Evolutionary conservation across 768 basidiomycete species (phyloP).

Genomic region (Suillus discolor): DNA sequence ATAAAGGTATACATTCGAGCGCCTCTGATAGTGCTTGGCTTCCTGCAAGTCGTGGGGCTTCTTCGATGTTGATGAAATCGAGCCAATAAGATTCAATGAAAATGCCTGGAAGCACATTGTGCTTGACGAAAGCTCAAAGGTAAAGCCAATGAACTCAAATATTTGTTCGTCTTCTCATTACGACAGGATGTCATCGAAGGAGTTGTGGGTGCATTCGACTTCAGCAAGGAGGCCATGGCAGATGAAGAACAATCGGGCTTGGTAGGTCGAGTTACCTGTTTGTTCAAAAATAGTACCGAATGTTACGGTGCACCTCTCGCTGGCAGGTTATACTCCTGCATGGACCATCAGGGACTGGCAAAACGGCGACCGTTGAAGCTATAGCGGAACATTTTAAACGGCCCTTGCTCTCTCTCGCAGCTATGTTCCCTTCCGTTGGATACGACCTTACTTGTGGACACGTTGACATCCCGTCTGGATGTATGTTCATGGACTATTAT

Average conservation of each 20-base stretch:
- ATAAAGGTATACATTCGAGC: neutral
- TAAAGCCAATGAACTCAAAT: neutral
- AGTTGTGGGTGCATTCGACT: conserved; percentile 4
- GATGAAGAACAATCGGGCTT: neutral
- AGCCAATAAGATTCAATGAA: conserved; percentile 8
- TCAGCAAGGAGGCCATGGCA: neutral
- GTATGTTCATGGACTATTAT: neutral
- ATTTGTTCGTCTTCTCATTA: neutral
- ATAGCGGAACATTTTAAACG: conserved; percentile 1
- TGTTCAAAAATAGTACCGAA: neutral
- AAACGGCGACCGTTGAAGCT: conserved; percentile 50
- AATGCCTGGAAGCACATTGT: conserved; percentile 10
- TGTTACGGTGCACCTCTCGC: neutral
- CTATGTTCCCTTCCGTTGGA: conserved; percentile 1
- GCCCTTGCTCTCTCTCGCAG: neutral
- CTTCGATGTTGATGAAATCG: conserved; percentile 3
- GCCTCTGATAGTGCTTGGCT: neutral
- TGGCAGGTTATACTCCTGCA: conserved; percentile 83
- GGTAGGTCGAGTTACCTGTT: neutral
- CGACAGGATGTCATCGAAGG: neutral
- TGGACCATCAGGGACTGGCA: conserved; percentile 97
- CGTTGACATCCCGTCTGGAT: conserved; percentile 2
- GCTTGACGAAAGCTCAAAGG: conserved; percentile 6
- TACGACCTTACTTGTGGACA: neutral
- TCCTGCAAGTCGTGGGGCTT: neutral